These are phyloP conservation scores for Fusarium napiforme DNA, from an alignment of 2,329 filamentous ascomycete genomes.

Conservation along the genomic window DNA sequence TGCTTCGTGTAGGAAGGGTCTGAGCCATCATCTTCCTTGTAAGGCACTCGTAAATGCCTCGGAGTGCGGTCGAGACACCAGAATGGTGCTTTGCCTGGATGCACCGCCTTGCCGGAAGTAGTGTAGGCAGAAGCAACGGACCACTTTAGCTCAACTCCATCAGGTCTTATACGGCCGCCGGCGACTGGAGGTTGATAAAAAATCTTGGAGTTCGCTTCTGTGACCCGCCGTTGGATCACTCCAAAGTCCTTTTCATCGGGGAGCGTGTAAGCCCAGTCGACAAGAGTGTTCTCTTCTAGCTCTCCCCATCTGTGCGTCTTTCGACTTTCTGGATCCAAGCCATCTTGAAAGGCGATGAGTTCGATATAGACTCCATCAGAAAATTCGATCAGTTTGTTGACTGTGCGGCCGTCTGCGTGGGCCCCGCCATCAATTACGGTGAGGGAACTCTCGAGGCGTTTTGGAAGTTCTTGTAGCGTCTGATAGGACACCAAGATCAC, in stretches of 20 bases:
- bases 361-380: slow-evolving; percentile 29
- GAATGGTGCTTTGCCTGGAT: slow-evolving; percentile 20
- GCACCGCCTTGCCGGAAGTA: neutral
- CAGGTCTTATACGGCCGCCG: slow-evolving; percentile 24
- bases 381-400: slow-evolving; percentile 26
- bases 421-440: slow-evolving; percentile 24
- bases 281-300: slow-evolving; percentile 7
- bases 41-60: slow-evolving; percentile 13
- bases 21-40: neutral
- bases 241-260: slow-evolving; percentile 7
- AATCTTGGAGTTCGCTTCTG: neutral
- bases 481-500: slow-evolving; percentile 23
- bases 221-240: slow-evolving; percentile 3
- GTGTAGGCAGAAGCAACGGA: slow-evolving; percentile 22
- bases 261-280: slow-evolving; percentile 34
- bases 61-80: slow-evolving; percentile 29
- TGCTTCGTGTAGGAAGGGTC: slow-evolving; percentile 9
- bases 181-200: slow-evolving; percentile 1
- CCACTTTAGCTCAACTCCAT: slow-evolving; percentile 29
- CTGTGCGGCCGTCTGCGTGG: slow-evolving; percentile 22
- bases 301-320: slow-evolving; percentile 25
- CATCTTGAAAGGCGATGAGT: slow-evolving; percentile 30
- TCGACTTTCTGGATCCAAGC: slow-evolving; percentile 14
- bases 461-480: slow-evolving; percentile 13
- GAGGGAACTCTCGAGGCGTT: neutral